Base-by-base conservation (phyloP, 2,329 filamentous ascomycete species). In the Ophiocordyceps camponoti-leonardi region DNA sequence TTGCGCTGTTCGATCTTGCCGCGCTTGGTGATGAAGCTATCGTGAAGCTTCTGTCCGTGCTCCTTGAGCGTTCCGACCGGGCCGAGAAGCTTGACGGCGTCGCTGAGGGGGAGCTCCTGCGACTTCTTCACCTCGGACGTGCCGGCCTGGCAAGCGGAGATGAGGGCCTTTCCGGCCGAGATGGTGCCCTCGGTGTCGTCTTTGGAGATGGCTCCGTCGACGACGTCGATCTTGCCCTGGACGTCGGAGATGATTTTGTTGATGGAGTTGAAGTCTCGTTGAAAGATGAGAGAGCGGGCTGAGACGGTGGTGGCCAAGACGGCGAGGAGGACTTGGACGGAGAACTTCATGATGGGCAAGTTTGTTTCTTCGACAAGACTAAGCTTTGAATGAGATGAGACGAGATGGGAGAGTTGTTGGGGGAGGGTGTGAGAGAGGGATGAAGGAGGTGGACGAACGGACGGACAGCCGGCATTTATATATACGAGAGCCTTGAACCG, bases 1-100 rank as follows among this genome's bases (percentile, higher is more conserved):
- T 18, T 41, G 23, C 23, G 31, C 3, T 13, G 3, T 16, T 44
- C 22, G 10, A 49, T 42, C 4, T 42, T 23, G 3, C 10, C 4
- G 19, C 46, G 45, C 16, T 44, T 35, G 2, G n/a, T 23, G 19
- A 28, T 23, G 8, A 49, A n/a, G 22, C 46, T 35, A 14, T 44
- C 31, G 16, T 43, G 39, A 20, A 49, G 41, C 2, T 30, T 44
- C 23, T 45, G 33, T 1, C 45, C 44, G 19, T 46, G 43, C 18
- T n/a, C 19, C 19, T 46, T 46, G 41, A 50, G 44, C 4, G 30
- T 37, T 3, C 23, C 4, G 19, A 48, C 43, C 2, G 49, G 43
- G 8, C 6, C 6, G 26, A 46, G 11, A 11, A 50, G 39, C 23
- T 35, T 8, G 3, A 44, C 5, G 10, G 44, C n/a, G 5, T 50